These are phyloP conservation scores for Acanthamoeba lugdunensis DNA, from an alignment of 208 protist species.

Conservation along the genomic window DNA sequence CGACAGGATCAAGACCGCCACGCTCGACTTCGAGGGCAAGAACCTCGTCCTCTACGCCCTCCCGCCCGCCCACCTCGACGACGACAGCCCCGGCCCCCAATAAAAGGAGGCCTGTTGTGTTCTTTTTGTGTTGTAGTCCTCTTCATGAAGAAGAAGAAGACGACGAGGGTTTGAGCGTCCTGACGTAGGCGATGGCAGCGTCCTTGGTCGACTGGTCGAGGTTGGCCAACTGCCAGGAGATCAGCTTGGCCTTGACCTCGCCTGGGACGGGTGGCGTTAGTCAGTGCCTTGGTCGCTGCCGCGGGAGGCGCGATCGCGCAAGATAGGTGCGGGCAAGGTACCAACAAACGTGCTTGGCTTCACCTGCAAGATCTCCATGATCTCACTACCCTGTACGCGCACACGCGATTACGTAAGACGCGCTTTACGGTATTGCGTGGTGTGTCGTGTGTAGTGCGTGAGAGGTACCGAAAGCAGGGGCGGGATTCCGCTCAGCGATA, in stretches of 20 bases:
- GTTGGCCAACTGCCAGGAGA: neutral
- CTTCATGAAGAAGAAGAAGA: neutral
- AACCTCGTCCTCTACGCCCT: slow-evolving; percentile 41
- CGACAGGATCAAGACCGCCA: neutral
- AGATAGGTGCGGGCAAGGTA: neutral
- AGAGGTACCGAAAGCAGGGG: neutral
- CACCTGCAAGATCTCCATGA: slow-evolving; percentile 4
- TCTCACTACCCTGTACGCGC: neutral
- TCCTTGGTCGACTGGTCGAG: neutral
- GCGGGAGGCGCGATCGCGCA: neutral
- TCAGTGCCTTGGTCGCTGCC: no score
- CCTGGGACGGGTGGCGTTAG: neutral
- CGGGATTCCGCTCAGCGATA: neutral
- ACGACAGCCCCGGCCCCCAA: no score
- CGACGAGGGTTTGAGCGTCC: neutral
- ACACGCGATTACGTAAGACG: no score
- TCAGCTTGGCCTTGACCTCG: slow-evolving; percentile 22
- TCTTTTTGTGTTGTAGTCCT: neutral
- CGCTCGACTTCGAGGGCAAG: slow-evolving; percentile 35
- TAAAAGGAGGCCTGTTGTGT: no score
- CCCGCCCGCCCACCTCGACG: neutral
- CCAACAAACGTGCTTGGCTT: neutral
- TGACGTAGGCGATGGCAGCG: neutral
- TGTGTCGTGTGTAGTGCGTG: neutral
- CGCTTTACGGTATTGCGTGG: no score